phyloP scores from a whole-genome alignment of 1,284 basidiomycete species.

The Trichosporon coremiiforme region DNA sequence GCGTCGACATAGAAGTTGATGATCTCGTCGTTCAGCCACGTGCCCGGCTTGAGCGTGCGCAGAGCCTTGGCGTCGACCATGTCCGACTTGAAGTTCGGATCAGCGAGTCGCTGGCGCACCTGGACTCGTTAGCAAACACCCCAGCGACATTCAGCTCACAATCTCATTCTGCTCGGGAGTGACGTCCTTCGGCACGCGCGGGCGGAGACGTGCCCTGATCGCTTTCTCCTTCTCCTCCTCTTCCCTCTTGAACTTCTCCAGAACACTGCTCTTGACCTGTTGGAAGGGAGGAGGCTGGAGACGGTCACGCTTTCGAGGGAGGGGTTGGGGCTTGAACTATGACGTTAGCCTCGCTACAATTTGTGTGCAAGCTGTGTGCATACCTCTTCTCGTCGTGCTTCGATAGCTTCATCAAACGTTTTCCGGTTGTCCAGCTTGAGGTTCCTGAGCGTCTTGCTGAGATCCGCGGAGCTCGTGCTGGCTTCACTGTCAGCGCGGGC shows the following conservation, averaged over 20 bases:
- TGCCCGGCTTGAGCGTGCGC: constrained; percentile 65
- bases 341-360: background rate
- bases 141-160: constrained; percentile 25
- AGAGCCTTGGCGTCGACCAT: constrained; percentile 73
- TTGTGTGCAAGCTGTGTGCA: background rate
- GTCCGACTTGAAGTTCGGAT: constrained; percentile 65
- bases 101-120: constrained; percentile 61
- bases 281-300: background rate
- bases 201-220: constrained; percentile 29
- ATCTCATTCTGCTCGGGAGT: constrained; percentile 31
- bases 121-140: constrained; percentile 33
- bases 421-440: constrained; percentile 11
- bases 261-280: background rate
- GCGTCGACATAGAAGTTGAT: constrained; percentile 94
- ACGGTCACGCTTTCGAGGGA: background rate
- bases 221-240: constrained; percentile 24
- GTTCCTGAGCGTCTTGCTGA: background rate
- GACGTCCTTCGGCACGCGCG: constrained; percentile 34
- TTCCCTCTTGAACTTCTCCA: constrained; percentile 23
- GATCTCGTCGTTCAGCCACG: constrained; percentile 96
- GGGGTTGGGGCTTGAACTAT: constrained; percentile 9
- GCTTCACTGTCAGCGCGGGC: background rate
- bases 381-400: background rate
- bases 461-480: background rate
- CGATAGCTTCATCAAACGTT: constrained; percentile 16